These are phyloP conservation scores for Candida xiaguanensis DNA, from an alignment of 805 yeast species.

Conservation along the genomic window DNA sequence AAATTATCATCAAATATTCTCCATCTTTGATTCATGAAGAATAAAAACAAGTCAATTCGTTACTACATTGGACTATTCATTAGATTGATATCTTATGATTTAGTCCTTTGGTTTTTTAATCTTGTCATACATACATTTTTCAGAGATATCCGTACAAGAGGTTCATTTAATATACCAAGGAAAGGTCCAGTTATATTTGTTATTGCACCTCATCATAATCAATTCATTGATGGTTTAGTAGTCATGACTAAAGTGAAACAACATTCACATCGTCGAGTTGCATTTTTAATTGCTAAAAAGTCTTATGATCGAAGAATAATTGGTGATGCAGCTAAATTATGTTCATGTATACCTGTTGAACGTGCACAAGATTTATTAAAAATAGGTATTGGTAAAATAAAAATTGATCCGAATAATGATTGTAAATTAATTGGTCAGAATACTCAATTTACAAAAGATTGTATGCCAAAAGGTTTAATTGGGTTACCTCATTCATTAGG, in stretches of 20 bases:
- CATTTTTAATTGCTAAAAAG: slow-evolving; percentile 35
- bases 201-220: slow-evolving; percentile 43
- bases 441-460: slow-evolving; percentile 31
- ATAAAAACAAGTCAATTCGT: slow-evolving; percentile 1
- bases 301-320: slow-evolving; percentile 29
- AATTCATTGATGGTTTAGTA: slow-evolving; percentile 37
- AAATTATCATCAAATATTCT: not conserved
- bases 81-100: slow-evolving; percentile 20
- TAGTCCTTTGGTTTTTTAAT: slow-evolving; percentile 30
- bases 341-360: slow-evolving; percentile 39
- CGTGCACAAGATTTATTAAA: slow-evolving; percentile 38
- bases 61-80: slow-evolving; percentile 3
- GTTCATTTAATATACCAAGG: slow-evolving; percentile 36
- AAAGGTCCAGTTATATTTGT: slow-evolving; percentile 37
- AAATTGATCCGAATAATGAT: slow-evolving; percentile 16
- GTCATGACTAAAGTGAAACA: slow-evolving; percentile 35
- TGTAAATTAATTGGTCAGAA: slow-evolving; percentile 26
- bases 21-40: not conserved
- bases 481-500: slow-evolving; percentile 37
- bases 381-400: slow-evolving; percentile 27
- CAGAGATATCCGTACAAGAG: slow-evolving; percentile 36
- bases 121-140: slow-evolving; percentile 37
- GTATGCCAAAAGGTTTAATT: slow-evolving; percentile 31
- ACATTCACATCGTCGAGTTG: slow-evolving; percentile 26
- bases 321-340: slow-evolving; percentile 29